Base-by-base conservation (phyloP, 768 basidiomycete species). In the Pleurotus eryngii region DNA sequence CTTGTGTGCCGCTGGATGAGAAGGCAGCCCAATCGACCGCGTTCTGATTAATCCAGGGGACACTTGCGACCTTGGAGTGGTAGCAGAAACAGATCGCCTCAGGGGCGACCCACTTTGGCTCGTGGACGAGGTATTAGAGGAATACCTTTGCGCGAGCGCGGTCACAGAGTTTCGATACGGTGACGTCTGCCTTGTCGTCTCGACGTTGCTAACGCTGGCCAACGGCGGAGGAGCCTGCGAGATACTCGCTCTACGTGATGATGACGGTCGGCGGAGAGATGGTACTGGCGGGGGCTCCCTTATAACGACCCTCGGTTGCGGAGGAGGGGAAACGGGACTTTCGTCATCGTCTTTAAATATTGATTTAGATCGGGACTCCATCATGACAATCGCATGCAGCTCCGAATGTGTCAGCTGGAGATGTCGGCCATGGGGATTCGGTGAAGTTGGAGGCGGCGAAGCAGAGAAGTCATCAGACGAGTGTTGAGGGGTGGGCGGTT, bases 321-420 rank as follows among this genome's bases (percentile, higher is more conserved):
- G 37, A 22, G 43, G 42, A 53, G 56, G 37, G 17, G 20, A n/a
- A 38, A 49, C 35, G 14, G 37, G 38, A 17, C 51, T 37, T 14
- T 60, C 51, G 14, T 40, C 51, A n/a, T 54, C 51, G 15, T 40
- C 51, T 37, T 54, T 22, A 18, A 54, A 40, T 14, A 35, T 54
- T n/a, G 51, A 40, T n/a, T 17, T 51, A 5, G 30, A 35, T 5
- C 12, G 17, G 24, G 51, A 18, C 51, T 71, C 73, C 70, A 72
- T 74, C 69, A 71, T 71, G 45, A 72, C 76, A 61, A 70, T 68
- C 1, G 72, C 71, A 62, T 73, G 71, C 5, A 73, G 59, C 54
- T 71, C 70, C 17, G 65, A 64, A 57, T 73, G 73, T 3, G 73
- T 72, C 37, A 72, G 61, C 30, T 72, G 65, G 46, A 66, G 67